Evolutionary conservation across 2,329 filamentous ascomycete species (phyloP), one percentile per base, ranked within the genome.

Genomic region (Monilinia aucupariae): DNA sequence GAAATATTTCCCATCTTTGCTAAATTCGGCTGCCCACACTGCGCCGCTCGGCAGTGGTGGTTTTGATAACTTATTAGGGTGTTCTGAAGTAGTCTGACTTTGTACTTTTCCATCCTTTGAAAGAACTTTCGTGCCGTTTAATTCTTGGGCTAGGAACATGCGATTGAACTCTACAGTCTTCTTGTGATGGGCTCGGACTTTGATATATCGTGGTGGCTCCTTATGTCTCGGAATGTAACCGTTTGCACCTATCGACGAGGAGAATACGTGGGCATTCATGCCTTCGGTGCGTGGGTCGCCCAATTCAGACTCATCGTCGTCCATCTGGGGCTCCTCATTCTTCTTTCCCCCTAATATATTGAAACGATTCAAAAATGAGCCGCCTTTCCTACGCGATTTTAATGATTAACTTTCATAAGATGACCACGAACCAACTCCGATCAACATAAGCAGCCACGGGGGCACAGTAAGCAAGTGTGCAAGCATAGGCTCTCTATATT

Each of bases 1-100:
- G 22, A 99, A 80, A 74, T 92, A 96, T 71, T 82, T 90, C 6
- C 94, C 94, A 77, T 97, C 93, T 65, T 88, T 88, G 71, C 93
- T 97, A 72, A 97, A 97, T 71, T 94, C 90, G 67, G 91, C 85
- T 0, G 93, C 88, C 94, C 94, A 99, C 41, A 96, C 87, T 0
- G 94, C 92, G 65, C 89, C 83, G 45, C 80, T 64, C 50, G 58
- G 53, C 30, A 69, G 72, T 15, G 63, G 55, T 12, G 66, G 51
- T 60, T 72, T 72, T 15, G 70, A 65, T 41, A 68, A 27, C 61
- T 70, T 70, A 52, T 68, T 64, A 3, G 67, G 50, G 9, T 66
- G 41, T 41, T 71, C 70, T 15, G 68, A 54, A 22, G 64, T 65
- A 20, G 68, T 68, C 25, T 69, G 58, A 27, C 65, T 67, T 25